A percentile compares a stretch with the other conserved stretches of the same genome.
These are phyloP conservation scores for Grosmannia clavigera DNA, from an alignment of 2,329 filamentous ascomycete genomes.

Conservation along the genomic window DNA sequence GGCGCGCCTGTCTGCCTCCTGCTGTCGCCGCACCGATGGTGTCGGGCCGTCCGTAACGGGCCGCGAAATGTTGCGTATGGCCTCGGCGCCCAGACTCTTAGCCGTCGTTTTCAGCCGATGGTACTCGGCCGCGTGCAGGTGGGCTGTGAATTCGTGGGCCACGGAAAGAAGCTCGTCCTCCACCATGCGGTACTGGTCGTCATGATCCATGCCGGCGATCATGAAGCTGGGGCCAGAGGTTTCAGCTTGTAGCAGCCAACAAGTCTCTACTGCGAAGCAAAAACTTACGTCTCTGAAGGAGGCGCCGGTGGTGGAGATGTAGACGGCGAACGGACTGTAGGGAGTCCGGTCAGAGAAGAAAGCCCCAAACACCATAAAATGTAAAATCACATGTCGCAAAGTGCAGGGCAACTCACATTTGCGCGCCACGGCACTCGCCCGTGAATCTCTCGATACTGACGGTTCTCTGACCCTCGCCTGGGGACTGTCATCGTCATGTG, in stretches of 20 bases:
- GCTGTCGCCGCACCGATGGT: slow-evolving; percentile 17
- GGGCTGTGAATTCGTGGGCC: slow-evolving; percentile 58
- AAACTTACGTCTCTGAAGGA: slow-evolving; percentile 14
- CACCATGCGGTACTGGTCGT: slow-evolving; percentile 70
- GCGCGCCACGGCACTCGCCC: neutral
- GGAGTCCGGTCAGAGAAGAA: neutral
- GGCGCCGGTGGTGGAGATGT: slow-evolving; percentile 20
- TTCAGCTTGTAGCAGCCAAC: neutral
- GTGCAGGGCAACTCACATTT: neutral
- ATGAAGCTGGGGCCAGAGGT: slow-evolving; percentile 37
- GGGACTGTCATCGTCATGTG: neutral
- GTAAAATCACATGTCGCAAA: neutral
- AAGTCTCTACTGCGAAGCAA: neutral
- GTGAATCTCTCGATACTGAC: neutral
- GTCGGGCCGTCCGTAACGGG: slow-evolving; percentile 33
- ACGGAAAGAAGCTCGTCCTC: slow-evolving; percentile 65
- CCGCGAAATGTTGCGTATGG: slow-evolving; percentile 37
- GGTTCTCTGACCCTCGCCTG: neutral
- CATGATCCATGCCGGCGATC: slow-evolving; percentile 48
- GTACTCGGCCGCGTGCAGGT: slow-evolving; percentile 70
- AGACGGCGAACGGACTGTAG: slow-evolving; percentile 17
- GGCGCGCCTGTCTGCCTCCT: slow-evolving; percentile 21
- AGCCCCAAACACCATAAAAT: neutral
- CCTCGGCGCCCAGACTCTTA: slow-evolving; percentile 38
- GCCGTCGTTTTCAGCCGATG: slow-evolving; percentile 49